Evolutionary conservation across 2,329 filamentous ascomycete genomes (phyloP), one percentile per base, ranked within the genome.

Genomic region (Mycogone perniciosa): DNA sequence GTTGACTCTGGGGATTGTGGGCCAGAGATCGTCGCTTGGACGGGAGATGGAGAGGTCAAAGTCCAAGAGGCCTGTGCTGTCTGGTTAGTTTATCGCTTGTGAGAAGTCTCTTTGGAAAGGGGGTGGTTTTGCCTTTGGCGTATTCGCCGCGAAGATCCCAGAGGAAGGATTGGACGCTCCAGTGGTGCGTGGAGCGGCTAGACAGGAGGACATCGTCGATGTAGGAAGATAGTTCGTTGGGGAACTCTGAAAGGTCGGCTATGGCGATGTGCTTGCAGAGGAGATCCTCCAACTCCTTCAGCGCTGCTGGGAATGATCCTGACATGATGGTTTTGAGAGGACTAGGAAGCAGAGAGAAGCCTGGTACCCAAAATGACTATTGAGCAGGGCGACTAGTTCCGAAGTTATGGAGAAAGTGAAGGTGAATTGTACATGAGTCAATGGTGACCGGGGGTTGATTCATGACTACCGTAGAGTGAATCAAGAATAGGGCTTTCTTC

Each of bases 141-240:
- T 44, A 52, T 48, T 48, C 45, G 8, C 48, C 33, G 11, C 45
- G 34, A n/a, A 52, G 39, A 20, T 48, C 50, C 37, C 29, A 43
- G n/a, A 52, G 13, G 26, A 52, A 48, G 10, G 50, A 52, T 39
- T 52, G 33, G 33, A 44, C 39, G 45, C 50, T 52, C 50, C 50
- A 52, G 39, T 44, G 38, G n/a, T 42, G 29, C n/a, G 44, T 51
- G 31, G 20, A 20, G 20, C 43, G 43, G 10, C 42, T 37, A 2
- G 26, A 20, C 31, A 5, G 13, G 1, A 51, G 38, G 2, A 51
- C 43, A 5, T 45, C n/a, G n/a, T 51, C 41, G 31, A 51, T 30
- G 27, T 41, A 35, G 31, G 41, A 27, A 31, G 13, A 20, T 5
- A 51, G n/a, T 9, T 46, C 43, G 0, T 51, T 43, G 31, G 7